Evolutionary conservation across 2,329 filamentous ascomycete genomes (phyloP), one percentile per base, ranked within the genome.

Genomic region (Fusarium sp.): DNA sequence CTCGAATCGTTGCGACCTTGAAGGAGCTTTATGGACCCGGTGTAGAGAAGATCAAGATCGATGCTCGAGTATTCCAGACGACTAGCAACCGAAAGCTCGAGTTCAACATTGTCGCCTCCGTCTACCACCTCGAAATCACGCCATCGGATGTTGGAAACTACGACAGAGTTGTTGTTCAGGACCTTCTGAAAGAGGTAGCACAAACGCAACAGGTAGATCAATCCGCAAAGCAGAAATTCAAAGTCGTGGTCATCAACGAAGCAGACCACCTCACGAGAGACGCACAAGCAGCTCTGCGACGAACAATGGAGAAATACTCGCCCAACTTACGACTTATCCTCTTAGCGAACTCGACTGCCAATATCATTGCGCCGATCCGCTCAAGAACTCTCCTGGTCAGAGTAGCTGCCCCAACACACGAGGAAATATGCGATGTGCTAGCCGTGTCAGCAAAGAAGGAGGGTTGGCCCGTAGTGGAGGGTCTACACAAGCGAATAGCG

Each of bases 31-130:
- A 96, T 81, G 96, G 96, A 0, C 91, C 95, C 0, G 95, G 96
- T 45, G 96, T 97, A n/a, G 97, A 99, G 79, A 98, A 98, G 87
- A 99, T 99, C 87, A 98, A 98, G 85, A 98, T 99, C 83, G 96
- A 99, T 80, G 93, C 94, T 15, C 93, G 96, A 71, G 92, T 98
- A 64, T 99, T 99, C 85, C 95, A 97, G 82, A 98, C 96, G 2
- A 95, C 90, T 26, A 92, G 92, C 78, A 98, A 97, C 82, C 94
- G 96, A 80, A 99, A 99, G 83, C 91, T 99, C 76, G 96, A 99
- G 83, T 99, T 99, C 88, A 99, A 98, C 84, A 97, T 99, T 71
- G 96, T 99, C 59, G 91, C 95, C 46, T 98, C 95, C 1, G 91
- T 98, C 71, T 99, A 99, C 83, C 96, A 99, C 81, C 91, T 99